Conservation (phyloP, 352 stramenopile species). For the Phytophthora hibernalis region DNA sequence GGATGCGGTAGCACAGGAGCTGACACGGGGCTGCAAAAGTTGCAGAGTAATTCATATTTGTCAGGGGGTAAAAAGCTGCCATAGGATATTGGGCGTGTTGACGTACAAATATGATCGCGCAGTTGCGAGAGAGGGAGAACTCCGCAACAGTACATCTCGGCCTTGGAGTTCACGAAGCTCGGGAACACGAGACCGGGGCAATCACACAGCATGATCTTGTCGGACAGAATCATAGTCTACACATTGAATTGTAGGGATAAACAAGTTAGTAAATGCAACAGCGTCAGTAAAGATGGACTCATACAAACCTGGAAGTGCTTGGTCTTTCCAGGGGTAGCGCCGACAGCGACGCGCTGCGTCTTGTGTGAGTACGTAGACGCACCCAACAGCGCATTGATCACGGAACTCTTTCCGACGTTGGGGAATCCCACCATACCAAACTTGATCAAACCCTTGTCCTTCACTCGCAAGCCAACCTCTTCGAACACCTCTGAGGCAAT, state of each 20-base stretch:
- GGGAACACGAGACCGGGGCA: conserved; percentile 99
- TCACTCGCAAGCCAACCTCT: conserved; percentile 69
- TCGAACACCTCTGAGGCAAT: conserved; percentile 64
- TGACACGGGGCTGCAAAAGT: conserved; percentile 83
- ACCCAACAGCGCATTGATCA: conserved; percentile 99
- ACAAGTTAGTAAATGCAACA: conserved; percentile 6
- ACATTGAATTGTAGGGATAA: conserved; percentile 5
- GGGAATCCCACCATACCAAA: conserved; percentile 99
- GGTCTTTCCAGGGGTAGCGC: conserved; percentile 98
- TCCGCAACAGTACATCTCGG: conserved; percentile 99
- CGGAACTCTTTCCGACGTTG: conserved; percentile 99
- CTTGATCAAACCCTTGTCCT: conserved; percentile 88
- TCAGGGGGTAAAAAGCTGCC: background rate
- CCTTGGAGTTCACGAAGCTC: conserved; percentile 98
- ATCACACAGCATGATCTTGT: conserved; percentile 99
- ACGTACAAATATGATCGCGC: conserved; percentile 92
- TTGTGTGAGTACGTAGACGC: conserved; percentile 96
- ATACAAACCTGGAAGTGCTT: conserved; percentile 98
- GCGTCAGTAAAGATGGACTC: background rate
- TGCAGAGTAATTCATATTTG: conserved; percentile 10
- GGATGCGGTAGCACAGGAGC: conserved; percentile 95
- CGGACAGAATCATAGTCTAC: conserved; percentile 96
- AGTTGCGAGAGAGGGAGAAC: conserved; percentile 99
- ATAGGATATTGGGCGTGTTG: background rate
- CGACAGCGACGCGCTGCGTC: conserved; percentile 96